These are phyloP conservation scores for Ceratopteris richardii DNA, from an alignment of 75 land plant genomes.

Conservation along the genomic window DNA sequence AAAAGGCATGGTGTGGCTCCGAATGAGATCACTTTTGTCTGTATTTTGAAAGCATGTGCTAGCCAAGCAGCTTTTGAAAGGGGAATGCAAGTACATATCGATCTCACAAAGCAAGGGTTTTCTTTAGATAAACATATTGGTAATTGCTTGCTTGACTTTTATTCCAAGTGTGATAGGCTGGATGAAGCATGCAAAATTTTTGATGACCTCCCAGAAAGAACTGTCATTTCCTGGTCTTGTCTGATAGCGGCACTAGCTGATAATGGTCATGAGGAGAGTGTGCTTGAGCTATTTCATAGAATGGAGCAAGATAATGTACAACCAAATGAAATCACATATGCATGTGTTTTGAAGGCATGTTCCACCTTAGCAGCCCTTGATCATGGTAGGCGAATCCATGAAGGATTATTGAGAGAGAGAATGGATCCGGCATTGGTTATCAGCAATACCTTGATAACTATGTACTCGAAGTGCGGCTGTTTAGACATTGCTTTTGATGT, in stretches of 20 bases:
- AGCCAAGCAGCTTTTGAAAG: too few relatives aligned
- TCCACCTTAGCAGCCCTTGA: not conserved
- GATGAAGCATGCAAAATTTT: constrained; percentile 28
- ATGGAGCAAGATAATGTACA: constrained; percentile 35
- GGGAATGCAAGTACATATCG: too few relatives aligned
- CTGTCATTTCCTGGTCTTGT: constrained; percentile 49
- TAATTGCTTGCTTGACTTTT: constrained; percentile 27
- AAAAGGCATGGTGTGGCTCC: too few relatives aligned
- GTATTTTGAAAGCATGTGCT: too few relatives aligned
- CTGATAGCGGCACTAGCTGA: constrained; percentile 51
- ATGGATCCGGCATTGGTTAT: not conserved
- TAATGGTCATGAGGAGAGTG: constrained; percentile 23
- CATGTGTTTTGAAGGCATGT: constrained; percentile 11
- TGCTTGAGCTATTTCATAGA: constrained; percentile 28
- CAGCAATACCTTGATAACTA: constrained; percentile 17
- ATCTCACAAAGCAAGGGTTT: not conserved
- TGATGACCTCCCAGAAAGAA: constrained; percentile 27
- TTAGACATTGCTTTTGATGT: constrained; percentile 26
- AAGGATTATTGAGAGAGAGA: not conserved
- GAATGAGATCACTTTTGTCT: too few relatives aligned
- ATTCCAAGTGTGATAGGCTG: constrained; percentile 22
- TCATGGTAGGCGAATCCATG: constrained; percentile 8
- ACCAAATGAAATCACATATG: constrained; percentile 7
- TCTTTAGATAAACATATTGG: constrained; percentile 13
- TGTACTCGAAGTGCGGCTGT: constrained; percentile 35